Base-by-base conservation (phyloP, 305 asterid species). In the Galium porrigens region DNA sequence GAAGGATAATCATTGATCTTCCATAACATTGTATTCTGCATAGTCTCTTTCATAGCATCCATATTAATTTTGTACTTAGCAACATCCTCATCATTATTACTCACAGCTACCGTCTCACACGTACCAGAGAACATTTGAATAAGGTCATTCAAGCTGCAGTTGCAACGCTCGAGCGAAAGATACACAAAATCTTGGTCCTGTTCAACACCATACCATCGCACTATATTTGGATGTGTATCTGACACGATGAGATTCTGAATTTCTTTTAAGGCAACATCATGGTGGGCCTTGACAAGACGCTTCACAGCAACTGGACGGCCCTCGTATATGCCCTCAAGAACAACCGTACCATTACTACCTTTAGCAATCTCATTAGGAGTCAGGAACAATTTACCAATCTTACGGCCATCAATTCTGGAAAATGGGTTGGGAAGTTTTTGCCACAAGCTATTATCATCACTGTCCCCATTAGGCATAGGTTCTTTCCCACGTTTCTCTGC, bases 281-380 rank as follows among this genome's bases (percentile, higher is more conserved):
- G 85, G 72, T 84, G 85, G 53, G 90, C 84, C 72, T 85, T 78
- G 67, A 91, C 95, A 66, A 91, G 90, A 70, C 98, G 94, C 79
- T 91, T 91, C 78, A 91, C 98, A 27, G 96, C 96, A 72, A 89
- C 96, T 34, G 79, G 81, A 48, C 95, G 95, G 30, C 95, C 86
- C 64, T 84, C 94, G 71, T 86, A 85, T 67, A 77, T 74, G 49
- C 98, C 98, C 81, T 91, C 96, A 61, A 89, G 83, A 63, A 91
- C 88, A 70, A 91, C 76, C 27, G 98, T 91, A 27, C 96, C 98
- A 41, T 89, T 86, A 71, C 98, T 91, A 70, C 98, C 96, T 80
- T 83, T 89, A 52, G 84, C 98, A 65, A 91, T 89, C 83, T 83
- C 94, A 70, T 80, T 79, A 66, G 70, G 70, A 49, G 88, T 84